These are phyloP conservation scores for Mycena leptocephala DNA, from an alignment of 768 basidiomycete genomes.

Conservation along the genomic window DNA sequence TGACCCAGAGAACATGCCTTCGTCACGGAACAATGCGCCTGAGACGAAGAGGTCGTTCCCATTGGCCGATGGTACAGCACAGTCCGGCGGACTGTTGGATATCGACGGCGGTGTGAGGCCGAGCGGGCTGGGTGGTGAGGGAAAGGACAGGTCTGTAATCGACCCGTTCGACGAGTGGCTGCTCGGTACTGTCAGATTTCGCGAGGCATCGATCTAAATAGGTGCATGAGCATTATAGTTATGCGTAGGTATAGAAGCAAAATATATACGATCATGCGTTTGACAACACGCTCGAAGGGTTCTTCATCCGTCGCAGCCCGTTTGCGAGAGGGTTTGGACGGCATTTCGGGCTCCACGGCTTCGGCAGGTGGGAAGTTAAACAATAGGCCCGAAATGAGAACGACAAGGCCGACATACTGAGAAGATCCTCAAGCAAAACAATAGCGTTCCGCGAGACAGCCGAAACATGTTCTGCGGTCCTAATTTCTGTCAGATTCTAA, in stretches of 20 bases:
- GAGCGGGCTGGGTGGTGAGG: neutral
- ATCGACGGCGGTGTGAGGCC: neutral
- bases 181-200: constrained; percentile 2
- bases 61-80: neutral
- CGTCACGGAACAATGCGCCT: constrained; percentile 20
- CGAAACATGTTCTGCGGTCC: constrained; percentile 34
- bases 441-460: constrained; percentile 43
- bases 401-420: constrained; percentile 30
- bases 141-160: neutral
- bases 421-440: constrained; percentile 40
- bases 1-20: constrained; percentile 20
- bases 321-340: constrained; percentile 35
- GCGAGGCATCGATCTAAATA: constrained; percentile 25
- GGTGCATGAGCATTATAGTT: neutral
- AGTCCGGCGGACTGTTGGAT: constrained; percentile 8
- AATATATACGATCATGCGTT: constrained; percentile 42
- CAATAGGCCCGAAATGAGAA: neutral
- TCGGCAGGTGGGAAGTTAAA: neutral
- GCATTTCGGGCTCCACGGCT: constrained; percentile 30
- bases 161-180: neutral
- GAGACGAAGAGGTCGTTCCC: constrained; percentile 27
- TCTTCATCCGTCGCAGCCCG: constrained; percentile 36
- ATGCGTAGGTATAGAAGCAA: neutral
- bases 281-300: constrained; percentile 43
- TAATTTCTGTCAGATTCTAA: neutral